Base-by-base conservation (phyloP, 768 basidiomycete genomes). In the Artomyces pyxidatus region DNA sequence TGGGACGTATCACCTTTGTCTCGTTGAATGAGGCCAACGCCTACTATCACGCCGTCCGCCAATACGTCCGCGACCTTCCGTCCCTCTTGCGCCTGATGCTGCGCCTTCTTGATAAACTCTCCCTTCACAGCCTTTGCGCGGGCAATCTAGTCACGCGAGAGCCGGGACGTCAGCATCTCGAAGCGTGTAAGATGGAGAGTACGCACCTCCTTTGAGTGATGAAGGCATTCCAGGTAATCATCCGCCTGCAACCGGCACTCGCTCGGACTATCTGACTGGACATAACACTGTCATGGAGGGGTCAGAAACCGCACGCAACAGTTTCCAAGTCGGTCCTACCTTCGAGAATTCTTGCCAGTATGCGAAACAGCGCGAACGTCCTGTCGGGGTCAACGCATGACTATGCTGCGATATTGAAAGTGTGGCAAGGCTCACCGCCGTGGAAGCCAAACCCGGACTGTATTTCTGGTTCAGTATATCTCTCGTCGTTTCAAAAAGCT, bases 261-360 rank as follows among this genome's bases (percentile, higher is more conserved):
- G 42, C 67, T 65, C 0, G 93, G 92, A 40, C 71, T 71, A 59
- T 92, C 87, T 32, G 91, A 78, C 50, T 77, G 72, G 5, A 85
- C 83, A 63, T 94, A 96, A 68, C 93, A 97, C 88, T 94, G 52
- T 16, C 35, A 14, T 28, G 23, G 17, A 6, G 16, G 8, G 11
- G 14, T 8, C 28, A 45, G 14, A 45, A 19, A 17, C 23, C 16
- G 10, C 12, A 29, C 14, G 26, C 8, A 3, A 19, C 25, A 26
- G 38, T 10, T 28, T 22, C n/a, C 28, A 30, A 10, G 10, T 22
- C 45, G 17, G 9, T 40, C 50, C 47, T 47, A 84, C 86, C 62
- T 83, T 85, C 57, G 81, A 74, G 69, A 89, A 87, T 65, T 93
- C 88, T 61, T 93, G 91, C 91, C 92, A 95, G 69, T 85, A 89